Base-by-base conservation (phyloP, 1,284 basidiomycete genomes). In the Taiwanofungus camphoratus region DNA sequence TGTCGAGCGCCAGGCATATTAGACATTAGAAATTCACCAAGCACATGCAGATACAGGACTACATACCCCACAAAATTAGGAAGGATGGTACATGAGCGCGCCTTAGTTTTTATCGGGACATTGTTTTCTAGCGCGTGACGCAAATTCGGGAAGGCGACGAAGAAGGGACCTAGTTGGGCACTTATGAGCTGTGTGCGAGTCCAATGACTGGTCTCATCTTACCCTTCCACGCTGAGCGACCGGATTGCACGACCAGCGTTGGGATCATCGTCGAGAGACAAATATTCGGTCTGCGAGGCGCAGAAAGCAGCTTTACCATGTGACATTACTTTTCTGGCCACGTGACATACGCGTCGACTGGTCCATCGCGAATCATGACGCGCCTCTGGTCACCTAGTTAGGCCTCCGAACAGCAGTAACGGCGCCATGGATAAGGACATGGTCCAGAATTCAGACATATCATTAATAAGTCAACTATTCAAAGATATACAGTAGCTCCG, bases 81-180 rank as follows among this genome's bases (percentile, higher is more conserved):
- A 7, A 99, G 72, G 59, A 99, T 89, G 5, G 94, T 97, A 59
- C 92, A 97, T 32, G 88, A 73, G 45, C 95, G 73, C 5, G 92
- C 91, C 54, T 93, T 79, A 0, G 95, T 99, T 57, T 82, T 80
- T 60, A 99, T 94, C 0, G 92, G 80, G 21, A 82, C 76, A 65
- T 92, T 91, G 66, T 86, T 85, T 53, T 82, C 73, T 43, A 92
- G 68, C 3, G 94, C 88, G 42, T 93, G 82, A 32, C 83, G 77
- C 49, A 98, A 71, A 58, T 92, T 92, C 6, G 92, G 91, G 66
- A 98, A 97, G 12, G 93, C 79, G 41, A 95, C 89, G 59, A 98
- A 97, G 68, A 85, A 97, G 16, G 94, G 94, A 5, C 94, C 94
- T 95, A 51, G 4, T 16, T 7, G 33, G 11, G 27, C 19, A 34